A percentile compares a stretch with the other conserved stretches of the same genome.
These are phyloP conservation scores for Silene coronaria DNA, from an alignment of 179 eudicot genomes.

Conservation along the genomic window DNA sequence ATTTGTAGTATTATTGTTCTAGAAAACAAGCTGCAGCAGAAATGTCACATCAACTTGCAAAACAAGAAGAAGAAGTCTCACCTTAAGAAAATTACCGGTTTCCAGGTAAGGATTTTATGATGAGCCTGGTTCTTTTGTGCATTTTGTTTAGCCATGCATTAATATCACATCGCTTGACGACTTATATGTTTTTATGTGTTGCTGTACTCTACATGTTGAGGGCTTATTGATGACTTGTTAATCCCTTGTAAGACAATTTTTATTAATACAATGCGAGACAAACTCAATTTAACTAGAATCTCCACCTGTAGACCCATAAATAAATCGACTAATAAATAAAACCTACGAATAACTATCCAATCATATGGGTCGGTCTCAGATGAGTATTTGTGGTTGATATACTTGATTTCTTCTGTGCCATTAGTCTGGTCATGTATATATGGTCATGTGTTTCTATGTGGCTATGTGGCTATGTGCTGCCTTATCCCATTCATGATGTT, in stretches of 20 bases:
- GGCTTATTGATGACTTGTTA: background rate
- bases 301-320: no score
- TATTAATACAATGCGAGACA: no score
- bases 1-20: constrained; percentile 18
- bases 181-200: background rate
- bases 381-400: background rate
- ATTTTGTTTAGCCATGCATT: background rate
- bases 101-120: constrained; percentile 51
- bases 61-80: constrained; percentile 88
- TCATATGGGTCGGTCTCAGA: no score
- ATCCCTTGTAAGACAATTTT: no score
- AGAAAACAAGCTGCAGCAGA: constrained; percentile 88
- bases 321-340: no score
- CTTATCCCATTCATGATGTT: background rate
- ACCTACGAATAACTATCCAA: no score
- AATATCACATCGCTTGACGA: background rate
- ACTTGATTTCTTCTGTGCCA: no score
- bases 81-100: constrained; percentile 91
- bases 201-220: background rate
- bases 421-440: background rate
- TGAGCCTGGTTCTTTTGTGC: constrained; percentile 2
- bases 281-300: no score
- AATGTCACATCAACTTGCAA: constrained; percentile 72
- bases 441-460: background rate
- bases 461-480: background rate